Conservation (phyloP, 2,329 filamentous ascomycete genomes). For the Beauveria bassiana region DNA sequence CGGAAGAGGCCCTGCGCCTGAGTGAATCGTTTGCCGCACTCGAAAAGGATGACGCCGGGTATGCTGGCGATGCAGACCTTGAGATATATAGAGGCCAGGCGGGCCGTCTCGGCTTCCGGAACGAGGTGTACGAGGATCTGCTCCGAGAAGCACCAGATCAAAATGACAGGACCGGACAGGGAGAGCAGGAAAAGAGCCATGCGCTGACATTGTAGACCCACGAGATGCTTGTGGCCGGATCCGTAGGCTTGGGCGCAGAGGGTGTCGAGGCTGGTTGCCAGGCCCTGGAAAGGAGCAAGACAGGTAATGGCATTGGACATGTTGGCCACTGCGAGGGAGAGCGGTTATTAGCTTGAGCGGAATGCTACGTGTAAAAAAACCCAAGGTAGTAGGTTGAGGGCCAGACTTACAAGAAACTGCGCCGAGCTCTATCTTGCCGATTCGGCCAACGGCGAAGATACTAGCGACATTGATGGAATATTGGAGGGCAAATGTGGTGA, state of each 20-base stretch:
- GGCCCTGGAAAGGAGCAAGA: slow-evolving; percentile 70
- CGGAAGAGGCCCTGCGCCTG: slow-evolving; percentile 78
- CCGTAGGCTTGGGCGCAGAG: slow-evolving; percentile 92
- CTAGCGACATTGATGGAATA: slow-evolving; percentile 79
- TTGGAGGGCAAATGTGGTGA: slow-evolving; percentile 68
- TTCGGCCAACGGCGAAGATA: slow-evolving; percentile 68
- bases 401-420: slow-evolving; percentile 32
- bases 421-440: slow-evolving; percentile 55
- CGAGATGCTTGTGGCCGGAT: slow-evolving; percentile 79
- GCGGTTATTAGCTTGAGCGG: background rate
- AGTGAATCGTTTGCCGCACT: slow-evolving; percentile 71
- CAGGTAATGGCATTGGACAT: slow-evolving; percentile 79
- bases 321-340: slow-evolving; percentile 33
- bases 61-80: slow-evolving; percentile 64
- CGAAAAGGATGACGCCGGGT: slow-evolving; percentile 70
- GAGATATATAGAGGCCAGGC: slow-evolving; percentile 64
- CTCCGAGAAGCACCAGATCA: slow-evolving; percentile 64
- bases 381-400: background rate
- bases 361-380: background rate
- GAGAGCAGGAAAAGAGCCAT: slow-evolving; percentile 72
- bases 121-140: slow-evolving; percentile 47
- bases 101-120: slow-evolving; percentile 50
- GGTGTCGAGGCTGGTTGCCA: slow-evolving; percentile 85
- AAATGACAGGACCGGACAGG: slow-evolving; percentile 62
- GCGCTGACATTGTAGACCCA: slow-evolving; percentile 73